These are phyloP conservation scores for Solanum corneliomulleri DNA, from an alignment of 257 asterid species.

Conservation along the genomic window DNA sequence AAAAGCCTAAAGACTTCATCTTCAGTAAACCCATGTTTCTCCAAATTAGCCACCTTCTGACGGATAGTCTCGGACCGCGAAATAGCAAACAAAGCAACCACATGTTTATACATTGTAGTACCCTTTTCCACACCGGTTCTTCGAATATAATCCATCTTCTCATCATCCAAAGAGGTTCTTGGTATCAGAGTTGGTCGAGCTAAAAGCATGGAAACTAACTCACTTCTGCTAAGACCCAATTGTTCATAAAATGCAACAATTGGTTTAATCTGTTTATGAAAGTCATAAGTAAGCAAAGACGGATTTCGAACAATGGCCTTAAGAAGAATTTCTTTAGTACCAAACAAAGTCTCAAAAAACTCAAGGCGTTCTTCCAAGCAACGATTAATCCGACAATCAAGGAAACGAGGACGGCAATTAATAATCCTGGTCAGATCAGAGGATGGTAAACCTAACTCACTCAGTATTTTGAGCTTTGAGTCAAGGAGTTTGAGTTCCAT, in stretches of 20 bases:
- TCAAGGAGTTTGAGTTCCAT: constrained; percentile 25
- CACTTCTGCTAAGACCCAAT: constrained; percentile 46
- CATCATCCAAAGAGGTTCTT: constrained; percentile 39
- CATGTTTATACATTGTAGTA: constrained; percentile 58
- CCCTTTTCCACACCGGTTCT: constrained; percentile 52
- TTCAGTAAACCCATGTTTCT: constrained; percentile 55
- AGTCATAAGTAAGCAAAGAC: constrained; percentile 66
- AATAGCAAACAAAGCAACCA: constrained; percentile 56
- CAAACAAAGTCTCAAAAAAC: constrained; percentile 39
- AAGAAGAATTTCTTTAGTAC: constrained; percentile 40
- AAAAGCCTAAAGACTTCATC: constrained; percentile 45
- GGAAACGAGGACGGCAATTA: constrained; percentile 66
- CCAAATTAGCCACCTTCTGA: constrained; percentile 53
- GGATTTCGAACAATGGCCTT: constrained; percentile 70
- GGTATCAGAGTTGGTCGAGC: constrained; percentile 72
- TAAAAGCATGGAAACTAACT: constrained; percentile 43
- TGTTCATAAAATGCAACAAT: constrained; percentile 42
- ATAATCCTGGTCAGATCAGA: constrained; percentile 46
- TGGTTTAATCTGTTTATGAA: constrained; percentile 46
- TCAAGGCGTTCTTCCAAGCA: constrained; percentile 41
- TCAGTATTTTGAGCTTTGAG: constrained; percentile 46
- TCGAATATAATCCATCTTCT: constrained; percentile 45
- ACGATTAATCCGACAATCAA: constrained; percentile 33
- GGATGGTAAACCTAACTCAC: constrained; percentile 42
- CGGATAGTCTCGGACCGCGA: constrained; percentile 60